Evolutionary conservation across 768 basidiomycete genomes (phyloP).

Genomic region (Phanerochaete carnosa): DNA sequence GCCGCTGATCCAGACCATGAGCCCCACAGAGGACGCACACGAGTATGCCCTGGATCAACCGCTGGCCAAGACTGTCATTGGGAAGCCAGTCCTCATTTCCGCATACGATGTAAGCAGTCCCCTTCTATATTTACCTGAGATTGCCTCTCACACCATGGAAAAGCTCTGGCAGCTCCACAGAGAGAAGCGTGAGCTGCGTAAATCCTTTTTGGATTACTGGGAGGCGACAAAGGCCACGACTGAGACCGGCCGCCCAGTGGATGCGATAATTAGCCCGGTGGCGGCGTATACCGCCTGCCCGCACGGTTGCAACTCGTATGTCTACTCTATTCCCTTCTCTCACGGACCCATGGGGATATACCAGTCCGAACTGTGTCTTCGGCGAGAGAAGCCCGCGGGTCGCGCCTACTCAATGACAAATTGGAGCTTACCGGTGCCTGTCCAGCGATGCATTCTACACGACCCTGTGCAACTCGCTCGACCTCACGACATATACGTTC

Average conservation of each 20-base stretch:
- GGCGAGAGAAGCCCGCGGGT: background rate
- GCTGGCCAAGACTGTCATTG: conserved; percentile 42
- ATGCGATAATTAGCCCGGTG: conserved; percentile 47
- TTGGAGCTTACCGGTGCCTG: background rate
- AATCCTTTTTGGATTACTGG: conserved; percentile 43
- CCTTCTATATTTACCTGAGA: background rate
- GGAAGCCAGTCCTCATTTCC: conserved; percentile 24
- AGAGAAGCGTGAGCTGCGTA: conserved; percentile 36
- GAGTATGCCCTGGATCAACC: conserved; percentile 42
- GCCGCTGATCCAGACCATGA: conserved; percentile 38
- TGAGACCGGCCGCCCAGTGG: conserved; percentile 47
- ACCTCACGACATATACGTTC: conserved; percentile 41
- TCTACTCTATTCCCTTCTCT: background rate
- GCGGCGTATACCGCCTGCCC: conserved; percentile 41
- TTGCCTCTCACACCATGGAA: background rate
- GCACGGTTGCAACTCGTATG: conserved; percentile 41
- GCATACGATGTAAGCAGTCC: conserved; percentile 21
- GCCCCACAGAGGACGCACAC: conserved; percentile 29
- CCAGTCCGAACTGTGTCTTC: background rate
- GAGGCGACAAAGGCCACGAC: conserved; percentile 40
- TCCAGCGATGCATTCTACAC: conserved; percentile 42
- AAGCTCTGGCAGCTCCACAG: conserved; percentile 47
- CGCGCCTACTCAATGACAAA: background rate
- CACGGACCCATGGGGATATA: background rate
- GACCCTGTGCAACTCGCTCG: conserved; percentile 42